Percentiles rank a stretch among this genome's conserved stretches.
Evolutionary conservation across 768 basidiomycete genomes (phyloP).

Genomic region (Suillus hirtellus): DNA sequence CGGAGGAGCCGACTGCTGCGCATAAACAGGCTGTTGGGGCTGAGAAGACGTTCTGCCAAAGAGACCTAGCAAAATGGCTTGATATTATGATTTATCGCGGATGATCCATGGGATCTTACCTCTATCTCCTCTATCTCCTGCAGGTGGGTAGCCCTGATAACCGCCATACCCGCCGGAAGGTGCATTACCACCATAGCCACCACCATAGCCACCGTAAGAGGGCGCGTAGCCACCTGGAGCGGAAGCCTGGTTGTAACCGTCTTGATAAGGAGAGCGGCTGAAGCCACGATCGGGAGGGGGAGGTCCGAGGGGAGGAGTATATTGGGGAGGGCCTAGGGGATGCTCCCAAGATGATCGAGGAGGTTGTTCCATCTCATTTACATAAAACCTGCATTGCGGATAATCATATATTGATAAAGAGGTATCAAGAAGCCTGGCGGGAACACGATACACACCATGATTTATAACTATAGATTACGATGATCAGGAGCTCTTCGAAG

Average conservation of each 20-base stretch:
- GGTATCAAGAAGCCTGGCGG: neutral
- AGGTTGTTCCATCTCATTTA: constrained; percentile 62
- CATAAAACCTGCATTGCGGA: constrained; percentile 63
- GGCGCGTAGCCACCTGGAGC: constrained; percentile 18
- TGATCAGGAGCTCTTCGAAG: constrained; percentile 25
- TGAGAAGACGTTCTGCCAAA: constrained; percentile 32
- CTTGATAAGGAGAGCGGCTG: constrained; percentile 34
- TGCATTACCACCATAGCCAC: constrained; percentile 15
- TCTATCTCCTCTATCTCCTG: constrained; percentile 17
- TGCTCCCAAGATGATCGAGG: constrained; percentile 71
- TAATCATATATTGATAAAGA: neutral
- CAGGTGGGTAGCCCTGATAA: constrained; percentile 22
- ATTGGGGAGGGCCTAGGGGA: constrained; percentile 52
- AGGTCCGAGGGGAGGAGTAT: constrained; percentile 39
- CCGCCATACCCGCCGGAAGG: constrained; percentile 20
- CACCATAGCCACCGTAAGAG: constrained; percentile 21
- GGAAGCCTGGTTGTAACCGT: constrained; percentile 23
- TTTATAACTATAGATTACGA: constrained; percentile 49
- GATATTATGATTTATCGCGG: neutral
- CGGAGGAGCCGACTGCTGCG: constrained; percentile 38
- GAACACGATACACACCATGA: constrained; percentile 51
- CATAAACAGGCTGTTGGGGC: constrained; percentile 32
- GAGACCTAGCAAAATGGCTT: constrained; percentile 23
- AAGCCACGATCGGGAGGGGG: constrained; percentile 44
- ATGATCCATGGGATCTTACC: constrained; percentile 14